Evolutionary conservation across 1,284 basidiomycete genomes (phyloP).

Genomic region (Fistulina hepatica): DNA sequence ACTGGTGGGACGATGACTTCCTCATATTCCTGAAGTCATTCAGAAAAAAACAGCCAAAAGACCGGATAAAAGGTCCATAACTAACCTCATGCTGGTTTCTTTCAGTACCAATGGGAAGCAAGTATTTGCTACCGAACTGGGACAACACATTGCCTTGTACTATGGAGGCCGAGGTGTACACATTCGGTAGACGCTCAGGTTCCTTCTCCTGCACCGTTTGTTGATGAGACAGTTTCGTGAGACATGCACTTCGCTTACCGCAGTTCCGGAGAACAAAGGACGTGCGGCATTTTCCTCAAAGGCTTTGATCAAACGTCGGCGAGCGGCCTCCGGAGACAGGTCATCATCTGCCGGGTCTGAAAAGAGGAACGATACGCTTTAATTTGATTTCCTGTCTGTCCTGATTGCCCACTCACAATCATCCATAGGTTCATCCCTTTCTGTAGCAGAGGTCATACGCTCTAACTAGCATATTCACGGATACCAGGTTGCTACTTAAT

Average conservation of each 20-base stretch:
- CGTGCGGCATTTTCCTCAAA: slow-evolving; percentile 56
- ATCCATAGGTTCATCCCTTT: background rate
- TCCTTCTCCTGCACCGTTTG: slow-evolving; percentile 34
- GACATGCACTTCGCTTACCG: slow-evolving; percentile 32
- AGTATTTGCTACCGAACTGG: slow-evolving; percentile 65
- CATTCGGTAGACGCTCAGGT: slow-evolving; percentile 73
- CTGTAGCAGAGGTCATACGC: background rate
- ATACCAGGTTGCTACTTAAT: slow-evolving; percentile 2
- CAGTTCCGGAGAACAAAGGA: slow-evolving; percentile 52
- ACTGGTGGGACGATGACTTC: slow-evolving; percentile 90
- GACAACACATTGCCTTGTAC: slow-evolving; percentile 63
- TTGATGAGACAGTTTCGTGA: slow-evolving; percentile 9
- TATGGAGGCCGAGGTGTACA: slow-evolving; percentile 67
- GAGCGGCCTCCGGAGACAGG: slow-evolving; percentile 46
- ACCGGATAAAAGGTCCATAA: slow-evolving; percentile 1
- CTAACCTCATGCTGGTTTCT: slow-evolving; percentile 57
- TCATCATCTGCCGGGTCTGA: slow-evolving; percentile 14
- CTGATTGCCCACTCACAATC: slow-evolving; percentile 5
- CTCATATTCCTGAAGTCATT: slow-evolving; percentile 44
- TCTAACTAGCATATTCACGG: slow-evolving; percentile 5
- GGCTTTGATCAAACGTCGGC: slow-evolving; percentile 53
- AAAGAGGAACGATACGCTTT: slow-evolving; percentile 4
- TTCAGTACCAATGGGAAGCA: slow-evolving; percentile 77
- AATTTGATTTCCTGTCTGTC: too few species aligned
- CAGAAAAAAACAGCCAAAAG: background rate